Percentiles rank a stretch among this genome's conserved stretches.
Conservation (phyloP, 1,284 basidiomycete species). For the Trichosporon coremiiforme region DNA sequence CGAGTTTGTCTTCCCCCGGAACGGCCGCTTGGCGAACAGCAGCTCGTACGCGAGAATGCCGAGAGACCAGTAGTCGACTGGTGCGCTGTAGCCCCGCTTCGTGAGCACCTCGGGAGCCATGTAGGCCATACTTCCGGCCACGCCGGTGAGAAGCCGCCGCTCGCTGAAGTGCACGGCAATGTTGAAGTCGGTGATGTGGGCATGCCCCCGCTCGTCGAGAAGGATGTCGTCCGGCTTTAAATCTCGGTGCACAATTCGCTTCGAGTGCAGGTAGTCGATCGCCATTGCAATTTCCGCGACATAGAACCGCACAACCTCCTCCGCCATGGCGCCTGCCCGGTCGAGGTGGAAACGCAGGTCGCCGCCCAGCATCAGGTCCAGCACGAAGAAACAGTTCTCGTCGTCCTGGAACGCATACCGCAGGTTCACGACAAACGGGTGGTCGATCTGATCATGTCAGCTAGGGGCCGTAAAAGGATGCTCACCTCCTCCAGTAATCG, state of each 20-base stretch:
- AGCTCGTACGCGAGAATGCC: conserved; percentile 91
- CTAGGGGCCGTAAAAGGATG: too few species aligned
- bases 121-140: conserved; percentile 97
- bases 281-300: conserved; percentile 83
- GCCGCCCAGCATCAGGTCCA: conserved; percentile 95
- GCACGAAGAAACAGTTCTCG: conserved; percentile 95
- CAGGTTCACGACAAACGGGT: conserved; percentile 89
- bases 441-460: conserved; percentile 65
- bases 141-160: conserved; percentile 74
- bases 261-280: conserved; percentile 83
- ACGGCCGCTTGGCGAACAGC: conserved; percentile 86
- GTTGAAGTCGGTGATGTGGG: conserved; percentile 97
- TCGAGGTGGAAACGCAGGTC: conserved; percentile 93
- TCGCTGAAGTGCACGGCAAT: conserved; percentile 96
- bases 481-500: conserved; percentile 84
- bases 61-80: conserved; percentile 96
- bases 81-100: conserved; percentile 72
- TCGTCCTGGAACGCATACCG: conserved; percentile 98
- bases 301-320: conserved; percentile 84
- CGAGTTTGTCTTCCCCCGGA: conserved; percentile 86
- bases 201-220: conserved; percentile 87
- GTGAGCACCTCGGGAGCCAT: conserved; percentile 92
- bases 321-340: conserved; percentile 72
- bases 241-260: conserved; percentile 92
- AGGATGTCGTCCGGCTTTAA: conserved; percentile 97